A percentile compares a stretch with the other conserved stretches of the same genome.
phyloP scores from a whole-genome alignment of 495 filamentous ascomycete genomes.

The Entonaema liquescens region DNA sequence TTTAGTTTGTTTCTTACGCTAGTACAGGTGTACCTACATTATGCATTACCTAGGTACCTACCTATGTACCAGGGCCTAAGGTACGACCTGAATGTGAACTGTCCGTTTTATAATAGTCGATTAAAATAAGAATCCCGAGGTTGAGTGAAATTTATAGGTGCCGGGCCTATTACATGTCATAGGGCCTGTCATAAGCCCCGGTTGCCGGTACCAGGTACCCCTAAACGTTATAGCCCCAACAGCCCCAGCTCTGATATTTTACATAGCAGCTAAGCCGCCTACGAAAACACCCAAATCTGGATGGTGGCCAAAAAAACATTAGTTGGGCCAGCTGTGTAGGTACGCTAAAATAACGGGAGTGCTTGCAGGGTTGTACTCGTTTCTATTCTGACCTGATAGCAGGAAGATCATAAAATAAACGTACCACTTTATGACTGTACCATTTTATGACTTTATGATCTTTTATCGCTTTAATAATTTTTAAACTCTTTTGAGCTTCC shows the following conservation, averaged over 20 bases:
- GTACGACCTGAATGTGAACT: not conserved
- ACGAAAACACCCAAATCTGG: not conserved
- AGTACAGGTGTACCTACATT: too few species aligned
- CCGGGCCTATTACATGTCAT: slow-evolving; percentile 20
- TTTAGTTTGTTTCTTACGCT: too few species aligned
- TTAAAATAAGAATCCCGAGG: not conserved
- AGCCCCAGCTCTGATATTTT: not conserved
- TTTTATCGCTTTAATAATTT: slow-evolving; percentile 16
- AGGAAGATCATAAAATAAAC: slow-evolving; percentile 25
- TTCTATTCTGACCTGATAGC: slow-evolving; percentile 23
- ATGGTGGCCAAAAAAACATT: slow-evolving; percentile 4
- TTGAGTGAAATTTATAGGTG: not conserved
- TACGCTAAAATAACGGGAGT: slow-evolving; percentile 24
- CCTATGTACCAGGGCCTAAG: not conserved
- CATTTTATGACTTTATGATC: slow-evolving; percentile 22
- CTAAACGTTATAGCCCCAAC: not conserved
- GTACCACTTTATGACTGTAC: slow-evolving; percentile 39
- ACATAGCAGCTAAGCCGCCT: too few species aligned
- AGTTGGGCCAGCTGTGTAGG: not conserved
- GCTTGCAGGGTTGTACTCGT: slow-evolving; percentile 35
- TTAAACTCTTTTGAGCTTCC: slow-evolving; percentile 27
- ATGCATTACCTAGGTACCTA: not conserved
- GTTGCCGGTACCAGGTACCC: slow-evolving; percentile 29
- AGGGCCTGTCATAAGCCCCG: slow-evolving; percentile 6
- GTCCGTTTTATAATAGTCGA: not conserved